Evolutionary conservation across 2,329 filamentous ascomycete species (phyloP), one percentile per base, ranked within the genome.

Genomic region (Drechslerella stenobrocha): DNA sequence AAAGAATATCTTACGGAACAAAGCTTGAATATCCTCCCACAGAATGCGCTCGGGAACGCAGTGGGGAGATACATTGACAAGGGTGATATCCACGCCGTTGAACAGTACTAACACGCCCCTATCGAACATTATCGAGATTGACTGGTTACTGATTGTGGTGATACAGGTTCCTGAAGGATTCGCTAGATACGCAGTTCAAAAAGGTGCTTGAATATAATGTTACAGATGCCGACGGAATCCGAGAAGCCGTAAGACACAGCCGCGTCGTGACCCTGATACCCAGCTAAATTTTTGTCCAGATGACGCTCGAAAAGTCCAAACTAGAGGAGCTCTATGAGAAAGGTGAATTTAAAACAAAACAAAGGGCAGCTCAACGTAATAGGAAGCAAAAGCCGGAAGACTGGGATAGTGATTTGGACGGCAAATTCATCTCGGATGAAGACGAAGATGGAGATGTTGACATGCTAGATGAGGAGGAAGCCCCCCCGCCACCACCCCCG

Each of bases 41-140:
- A 96, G 73, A 93, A 91, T 26, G 88, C 87, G 0, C 96, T 98
- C 74, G 88, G 90, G 13, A 91, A 97, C 74, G 93, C 93, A 0
- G 90, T 98, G 3, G 87, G 86, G 46, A 88, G 95, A 69, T 98
- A 93, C 73, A 90, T 98, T 23, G 86, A 91, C 75, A 97, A 97
- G 72, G 90, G 96, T 71, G 93, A 98, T 78, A 95, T 91, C 74
- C 86, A 93, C 24, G 72, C 72, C 8, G 71, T 73, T 7, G 72
- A 74, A 26, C 55, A 67, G 51, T 59, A 59, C 20, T 42, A 22
- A 11, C 76, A 79, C n/a, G n/a, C n/a, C n/a, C n/a, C n/a, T n/a
- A 69, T 76, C 74, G 9, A 81, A 81, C 61, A 77, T 81, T 5
- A 74, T 76, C 2, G 76, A 79, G 2, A 78, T 76, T 70, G 81